Evolutionary conservation across 306 rosid genomes (phyloP).

Genomic region (Quillaja saponaria): DNA sequence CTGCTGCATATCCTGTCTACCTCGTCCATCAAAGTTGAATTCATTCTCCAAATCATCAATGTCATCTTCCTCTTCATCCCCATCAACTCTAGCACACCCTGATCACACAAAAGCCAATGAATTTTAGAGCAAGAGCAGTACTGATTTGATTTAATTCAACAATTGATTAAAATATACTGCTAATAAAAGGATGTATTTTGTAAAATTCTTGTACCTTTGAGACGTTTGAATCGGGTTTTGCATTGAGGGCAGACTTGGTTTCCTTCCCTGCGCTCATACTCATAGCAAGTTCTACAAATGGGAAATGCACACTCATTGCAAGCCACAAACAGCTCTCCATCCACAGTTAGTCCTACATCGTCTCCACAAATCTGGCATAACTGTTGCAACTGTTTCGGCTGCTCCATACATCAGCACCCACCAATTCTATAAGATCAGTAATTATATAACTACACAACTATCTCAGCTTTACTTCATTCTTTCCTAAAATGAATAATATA

Average conservation of each 20-base stretch:
- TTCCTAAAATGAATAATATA: no score
- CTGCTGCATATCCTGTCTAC: slow-evolving; percentile 16
- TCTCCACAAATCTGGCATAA: slow-evolving; percentile 62
- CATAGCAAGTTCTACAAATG: slow-evolving; percentile 64
- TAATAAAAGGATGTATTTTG: no score
- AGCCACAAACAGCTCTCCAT: slow-evolving; percentile 62
- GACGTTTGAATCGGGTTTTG: slow-evolving; percentile 70
- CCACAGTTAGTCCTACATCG: slow-evolving; percentile 44
- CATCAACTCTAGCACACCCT: slow-evolving; percentile 73
- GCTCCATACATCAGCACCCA: no score
- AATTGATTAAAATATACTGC: no score
- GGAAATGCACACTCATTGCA: slow-evolving; percentile 86
- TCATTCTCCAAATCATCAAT: slow-evolving; percentile 70
- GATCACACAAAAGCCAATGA: neutral
- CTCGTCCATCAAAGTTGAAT: slow-evolving; percentile 38
- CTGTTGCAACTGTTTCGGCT: slow-evolving; percentile 34
- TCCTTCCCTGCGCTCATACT: slow-evolving; percentile 72
- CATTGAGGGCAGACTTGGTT: slow-evolving; percentile 67
- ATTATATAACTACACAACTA: slow-evolving; percentile 7
- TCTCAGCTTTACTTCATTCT: neutral
- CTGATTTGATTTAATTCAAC: no score
- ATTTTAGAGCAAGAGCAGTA: neutral
- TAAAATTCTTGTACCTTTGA: slow-evolving; percentile 50
- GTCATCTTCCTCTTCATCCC: slow-evolving; percentile 81
- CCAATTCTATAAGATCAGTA: no score